Evolutionary conservation across 371 early-diverging fungal genomes (phyloP), one percentile per base, ranked within the genome.

Genomic region (Syncephalis fuscata): DNA sequence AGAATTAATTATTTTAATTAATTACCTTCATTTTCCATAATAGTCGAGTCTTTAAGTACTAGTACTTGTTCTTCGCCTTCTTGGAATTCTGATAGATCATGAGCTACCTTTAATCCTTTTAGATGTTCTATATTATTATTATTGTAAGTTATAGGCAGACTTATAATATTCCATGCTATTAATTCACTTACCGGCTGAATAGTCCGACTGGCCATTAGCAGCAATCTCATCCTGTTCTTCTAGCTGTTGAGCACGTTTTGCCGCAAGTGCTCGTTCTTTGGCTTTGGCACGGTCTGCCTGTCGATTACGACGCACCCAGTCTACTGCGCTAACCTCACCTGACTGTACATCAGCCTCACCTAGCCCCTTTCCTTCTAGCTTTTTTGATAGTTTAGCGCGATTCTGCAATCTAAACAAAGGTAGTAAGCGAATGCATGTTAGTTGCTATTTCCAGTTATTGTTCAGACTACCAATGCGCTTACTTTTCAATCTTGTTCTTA

Each of bases 21-120:
- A 24, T 21, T 50, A 22, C 60, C 71, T 53, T 70, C 76, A 48
- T 80, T 32, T 11, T 32, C 88, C 26, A 76, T 57, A 48, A 90
- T 82, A 0, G 70, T 71, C 15, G 71, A 66, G 61, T 95, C 96
- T 54, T 87, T 87, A 16, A 95, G 59, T 0, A 89, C 87, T 50
- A 95, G 63, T 44, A 93, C 83, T 1, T 75, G 70, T 49, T 93
- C 94, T 1, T 66, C 69, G 11, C 76, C 80, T 52, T 77, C 80
- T 3, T 61, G 63, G 39, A 93, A 76, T 22, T 84, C 81, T 1
- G 70, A 55, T 32, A 87, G 23, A 39, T 68, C 72, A 57, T 92
- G 91, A 0, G 70, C 80, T 1, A 94, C 89, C 36, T 74, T 65
- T 5, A 91, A 54, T 1, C 92, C 93, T 1, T 65, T 54, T 2